These are phyloP conservation scores for Cyberlindnera saturnus DNA, from an alignment of 805 yeast species.

Conservation along the genomic window DNA sequence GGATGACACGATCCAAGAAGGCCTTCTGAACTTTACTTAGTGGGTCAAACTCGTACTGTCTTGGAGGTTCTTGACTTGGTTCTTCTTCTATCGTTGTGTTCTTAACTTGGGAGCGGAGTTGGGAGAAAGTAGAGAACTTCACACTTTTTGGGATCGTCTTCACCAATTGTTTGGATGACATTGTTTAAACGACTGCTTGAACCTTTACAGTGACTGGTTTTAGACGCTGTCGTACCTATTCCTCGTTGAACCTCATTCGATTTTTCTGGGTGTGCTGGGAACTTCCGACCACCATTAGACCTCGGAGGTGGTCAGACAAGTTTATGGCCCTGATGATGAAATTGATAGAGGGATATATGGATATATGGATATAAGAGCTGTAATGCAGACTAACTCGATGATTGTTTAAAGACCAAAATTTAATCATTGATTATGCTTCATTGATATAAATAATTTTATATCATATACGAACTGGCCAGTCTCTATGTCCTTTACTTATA, in stretches of 20 bases:
- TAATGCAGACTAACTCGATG: too few species aligned
- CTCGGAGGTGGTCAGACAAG: too few species aligned
- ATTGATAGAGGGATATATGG: too few species aligned
- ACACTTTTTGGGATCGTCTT: conserved; percentile 9
- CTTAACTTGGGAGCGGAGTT: conserved; percentile 15
- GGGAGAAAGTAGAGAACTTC: conserved; percentile 20
- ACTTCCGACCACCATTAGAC: not conserved
- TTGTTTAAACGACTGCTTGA: not conserved
- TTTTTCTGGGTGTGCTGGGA: not conserved
- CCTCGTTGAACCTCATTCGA: not conserved
- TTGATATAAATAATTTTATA: too few species aligned
- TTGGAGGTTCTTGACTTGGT: conserved; percentile 1
- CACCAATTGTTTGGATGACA: conserved; percentile 5
- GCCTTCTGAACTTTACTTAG: conserved; percentile 54
- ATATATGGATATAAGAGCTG: too few species aligned
- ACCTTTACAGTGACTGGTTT: too few species aligned
- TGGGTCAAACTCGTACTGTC: conserved; percentile 11
- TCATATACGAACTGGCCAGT: too few species aligned
- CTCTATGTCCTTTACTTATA: too few species aligned
- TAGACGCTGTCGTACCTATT: too few species aligned
- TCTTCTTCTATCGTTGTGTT: not conserved
- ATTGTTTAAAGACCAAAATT: too few species aligned
- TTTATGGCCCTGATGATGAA: too few species aligned
- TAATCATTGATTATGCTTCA: too few species aligned
- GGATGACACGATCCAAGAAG: conserved; percentile 62